Evolutionary conservation across 257 asterid genomes (phyloP).

Genomic region (Fraxinus cuspidata): DNA sequence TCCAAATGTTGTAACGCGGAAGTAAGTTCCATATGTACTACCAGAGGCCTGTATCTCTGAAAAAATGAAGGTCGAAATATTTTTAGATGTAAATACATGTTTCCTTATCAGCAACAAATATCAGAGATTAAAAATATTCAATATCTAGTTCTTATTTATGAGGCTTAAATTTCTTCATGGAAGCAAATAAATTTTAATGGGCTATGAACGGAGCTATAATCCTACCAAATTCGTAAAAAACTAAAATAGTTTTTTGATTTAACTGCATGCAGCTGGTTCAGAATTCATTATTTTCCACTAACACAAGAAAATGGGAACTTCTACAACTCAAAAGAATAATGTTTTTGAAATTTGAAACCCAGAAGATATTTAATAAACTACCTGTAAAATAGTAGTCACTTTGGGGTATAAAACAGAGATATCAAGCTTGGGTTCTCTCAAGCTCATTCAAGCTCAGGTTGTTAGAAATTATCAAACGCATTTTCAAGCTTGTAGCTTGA

Average conservation of each 20-base stretch:
- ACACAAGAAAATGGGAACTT: not conserved
- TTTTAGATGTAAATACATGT: not conserved
- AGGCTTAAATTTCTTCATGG: not conserved
- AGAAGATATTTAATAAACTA: not conserved
- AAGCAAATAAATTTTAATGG: not conserved
- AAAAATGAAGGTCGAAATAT: too few relatives aligned
- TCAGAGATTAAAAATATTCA: too few relatives aligned
- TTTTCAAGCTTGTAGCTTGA: not conserved
- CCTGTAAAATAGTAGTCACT: not conserved
- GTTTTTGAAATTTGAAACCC: not conserved
- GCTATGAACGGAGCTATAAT: not conserved
- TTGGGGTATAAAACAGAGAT: not conserved
- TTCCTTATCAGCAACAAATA: not conserved
- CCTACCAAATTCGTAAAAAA: not conserved
- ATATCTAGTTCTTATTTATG: not conserved
- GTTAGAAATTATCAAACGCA: not conserved
- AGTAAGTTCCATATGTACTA: constrained; percentile 71
- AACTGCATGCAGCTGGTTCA: not conserved
- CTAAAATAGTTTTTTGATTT: not conserved
- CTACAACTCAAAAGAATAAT: not conserved
- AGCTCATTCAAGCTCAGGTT: not conserved
- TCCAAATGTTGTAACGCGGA: constrained; percentile 94
- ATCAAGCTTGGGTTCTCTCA: not conserved
- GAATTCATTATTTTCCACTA: not conserved
- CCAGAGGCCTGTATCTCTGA: constrained; percentile 79